Base-by-base conservation (phyloP, 148 eudicot species). In the Rhododendron simsii region DNA sequence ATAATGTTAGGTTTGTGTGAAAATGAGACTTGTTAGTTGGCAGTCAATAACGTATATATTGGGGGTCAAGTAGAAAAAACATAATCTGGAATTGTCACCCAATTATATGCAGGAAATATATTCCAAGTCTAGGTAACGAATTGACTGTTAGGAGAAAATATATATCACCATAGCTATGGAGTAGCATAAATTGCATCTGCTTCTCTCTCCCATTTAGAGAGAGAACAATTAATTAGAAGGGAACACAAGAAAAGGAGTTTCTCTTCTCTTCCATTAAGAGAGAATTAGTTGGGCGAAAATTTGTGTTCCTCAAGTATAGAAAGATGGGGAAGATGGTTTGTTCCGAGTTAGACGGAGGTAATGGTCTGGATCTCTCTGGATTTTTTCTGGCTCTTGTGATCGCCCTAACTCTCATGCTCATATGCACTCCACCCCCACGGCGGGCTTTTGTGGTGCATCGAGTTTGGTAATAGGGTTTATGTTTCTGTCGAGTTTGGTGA, bases 301-400 rank as follows among this genome's bases (percentile, higher is more conserved):
- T 41, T 41, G 51, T 78, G 28, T 45, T 23, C 3, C 53, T 77
- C 16, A 77, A 77, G 45, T 20, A 23, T 8, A 78, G 2, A 41
- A 80, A 80, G 30, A 82, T 82, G 84, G 84, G 84, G 44, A 82
- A 82, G 84, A 2, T 61, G 75, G n/a, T 82, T 82, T 80, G 82
- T 41, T 0, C 75, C 5, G 74, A 82, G 50, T 0, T 82, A 5
- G 84, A 82, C 41, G 63, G n/a, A 59, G 51, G 84, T 20, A 9
- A 14, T 0, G 53, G 84, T 23, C 28, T 61, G 21, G 84, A 82
- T 6, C 51, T 82, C 21, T 21, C 26, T 0, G 74, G 84, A 21
- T 61, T 82, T 23, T 37, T 82, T 69, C 9, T 82, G 74, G 84
- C 74, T n/a, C 74, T 82, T 2, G 51, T 82, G 74, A 61, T 82